Conservation (phyloP, 2,329 filamentous ascomycete genomes). For the Karstenula rhodostoma region DNA sequence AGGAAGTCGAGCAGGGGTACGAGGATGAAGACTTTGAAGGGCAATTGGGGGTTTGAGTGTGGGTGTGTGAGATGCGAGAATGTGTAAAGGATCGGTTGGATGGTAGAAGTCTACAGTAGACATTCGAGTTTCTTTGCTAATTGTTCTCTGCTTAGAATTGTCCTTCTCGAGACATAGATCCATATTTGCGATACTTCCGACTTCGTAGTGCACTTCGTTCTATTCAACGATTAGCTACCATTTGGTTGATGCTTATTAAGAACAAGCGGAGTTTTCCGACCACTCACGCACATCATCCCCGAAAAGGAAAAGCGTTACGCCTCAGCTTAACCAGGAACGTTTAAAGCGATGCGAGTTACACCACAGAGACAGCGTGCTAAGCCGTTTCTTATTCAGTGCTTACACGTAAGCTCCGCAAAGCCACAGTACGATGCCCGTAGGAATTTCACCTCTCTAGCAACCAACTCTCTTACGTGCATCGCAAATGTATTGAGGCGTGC, state of each 20-base stretch:
- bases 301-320: constrained; percentile 15
- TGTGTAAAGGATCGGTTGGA: not conserved
- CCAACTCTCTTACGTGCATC: not conserved
- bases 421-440: constrained; percentile 8
- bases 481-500: not conserved
- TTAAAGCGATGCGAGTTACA: not conserved
- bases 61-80: constrained; percentile 50
- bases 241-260: not conserved
- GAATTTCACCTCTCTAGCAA: not conserved
- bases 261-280: not conserved
- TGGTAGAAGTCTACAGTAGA: not conserved
- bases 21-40: constrained; percentile 48
- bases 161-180: no score
- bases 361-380: constrained; percentile 8
- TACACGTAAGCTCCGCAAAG: constrained; percentile 10
- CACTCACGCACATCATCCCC: constrained; percentile 23
- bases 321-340: not conserved
- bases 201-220: no score
- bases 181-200: no score
- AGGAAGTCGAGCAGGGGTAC: constrained; percentile 46
- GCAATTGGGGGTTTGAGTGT: constrained; percentile 58
- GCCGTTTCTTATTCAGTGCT: constrained; percentile 5
- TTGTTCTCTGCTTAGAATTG: no score
- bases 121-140: no score
- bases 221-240: no score